Base-by-base conservation (phyloP, 768 basidiomycete species). In the Leccinum incarnatum region DNA sequence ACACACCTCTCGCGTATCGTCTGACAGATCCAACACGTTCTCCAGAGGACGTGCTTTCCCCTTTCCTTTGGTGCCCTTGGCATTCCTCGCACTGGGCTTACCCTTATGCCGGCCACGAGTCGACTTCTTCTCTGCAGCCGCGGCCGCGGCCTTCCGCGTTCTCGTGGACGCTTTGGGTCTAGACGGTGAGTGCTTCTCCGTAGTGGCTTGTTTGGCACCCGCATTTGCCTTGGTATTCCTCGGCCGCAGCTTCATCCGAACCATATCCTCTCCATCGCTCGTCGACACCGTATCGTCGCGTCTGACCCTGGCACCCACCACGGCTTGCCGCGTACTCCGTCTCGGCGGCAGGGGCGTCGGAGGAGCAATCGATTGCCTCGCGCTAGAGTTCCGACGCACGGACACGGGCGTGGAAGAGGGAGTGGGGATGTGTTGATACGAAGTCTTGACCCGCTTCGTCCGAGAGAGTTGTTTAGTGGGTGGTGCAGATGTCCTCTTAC, bases 1-100 rank as follows among this genome's bases (percentile, higher is more conserved):
- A 64, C 66, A 11, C 19, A 70, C 71, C 65, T 72, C 70, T 12
- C 68, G 70, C 10, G 71, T 68, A 64, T 68, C 70, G 29, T 72
- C 71, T 5, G 71, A 72, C 58, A 73, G 23, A 15, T 66, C 71
- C 11, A 74, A 55, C 7, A 72, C 63, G 54, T 59, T 63, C 30
- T 70, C 62, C 29, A 68, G 19, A 5, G 63, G 63, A 23, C 59
- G 65, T 34, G 60, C 47, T 51, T 72, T 72, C 5, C 65, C 65
- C 53, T 72, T 74, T 12, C 67, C 64, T 30, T 74, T 72, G 37
- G 56, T 27, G 14, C 68, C 62, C 30, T 74, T 72, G 42, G 59
- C 21, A n/a, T 51, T 49, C 42, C 57, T 72, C 23, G 21, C 12
- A 23, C 37, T 57, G 15, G 60, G 3, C 30, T 58, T 68, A 3